Percentiles rank a stretch among this genome's conserved stretches.
phyloP scores from a whole-genome alignment of 2,329 filamentous ascomycete species.

The Paraphoma sp. region DNA sequence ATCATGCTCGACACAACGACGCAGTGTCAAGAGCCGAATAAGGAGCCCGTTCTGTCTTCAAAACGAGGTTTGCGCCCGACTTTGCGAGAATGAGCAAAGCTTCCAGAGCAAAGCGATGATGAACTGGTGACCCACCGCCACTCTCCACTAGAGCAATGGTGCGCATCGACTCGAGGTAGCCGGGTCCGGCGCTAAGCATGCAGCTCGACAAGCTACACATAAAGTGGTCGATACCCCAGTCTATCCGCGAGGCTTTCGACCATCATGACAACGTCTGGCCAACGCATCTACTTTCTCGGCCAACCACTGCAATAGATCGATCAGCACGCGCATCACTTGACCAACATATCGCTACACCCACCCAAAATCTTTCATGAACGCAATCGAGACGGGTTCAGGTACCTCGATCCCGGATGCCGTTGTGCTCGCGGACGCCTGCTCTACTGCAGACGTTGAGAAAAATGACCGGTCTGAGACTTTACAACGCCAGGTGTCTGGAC shows the following conservation, averaged over 20 bases:
- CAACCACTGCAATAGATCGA: too few species aligned
- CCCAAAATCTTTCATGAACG: neutral
- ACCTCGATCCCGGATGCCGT: neutral
- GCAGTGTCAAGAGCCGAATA: too few species aligned
- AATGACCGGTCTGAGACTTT: slow-evolving; percentile 11
- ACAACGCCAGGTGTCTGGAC: slow-evolving; percentile 30
- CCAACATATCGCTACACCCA: too few species aligned
- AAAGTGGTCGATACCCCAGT: slow-evolving; percentile 1
- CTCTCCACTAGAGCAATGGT: neutral
- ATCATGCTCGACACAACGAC: too few species aligned
- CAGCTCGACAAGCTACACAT: slow-evolving; percentile 1
- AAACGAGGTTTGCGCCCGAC: neutral
- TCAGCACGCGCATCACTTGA: too few species aligned
- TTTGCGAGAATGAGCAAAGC: neutral
- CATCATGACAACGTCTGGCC: neutral
- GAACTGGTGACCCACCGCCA: neutral
- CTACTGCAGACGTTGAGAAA: slow-evolving; percentile 16
- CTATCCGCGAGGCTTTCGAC: neutral
- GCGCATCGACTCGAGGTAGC: neutral
- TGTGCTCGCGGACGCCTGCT: neutral
- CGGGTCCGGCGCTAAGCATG: slow-evolving; percentile 1
- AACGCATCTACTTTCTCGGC: neutral
- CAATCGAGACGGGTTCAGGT: neutral
- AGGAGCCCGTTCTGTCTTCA: too few species aligned
- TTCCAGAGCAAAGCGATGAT: neutral